Percentiles rank a stretch among this genome's conserved stretches.
phyloP scores from a whole-genome alignment of 2,329 filamentous ascomycete species.

The Aspergillus luchuensis region DNA sequence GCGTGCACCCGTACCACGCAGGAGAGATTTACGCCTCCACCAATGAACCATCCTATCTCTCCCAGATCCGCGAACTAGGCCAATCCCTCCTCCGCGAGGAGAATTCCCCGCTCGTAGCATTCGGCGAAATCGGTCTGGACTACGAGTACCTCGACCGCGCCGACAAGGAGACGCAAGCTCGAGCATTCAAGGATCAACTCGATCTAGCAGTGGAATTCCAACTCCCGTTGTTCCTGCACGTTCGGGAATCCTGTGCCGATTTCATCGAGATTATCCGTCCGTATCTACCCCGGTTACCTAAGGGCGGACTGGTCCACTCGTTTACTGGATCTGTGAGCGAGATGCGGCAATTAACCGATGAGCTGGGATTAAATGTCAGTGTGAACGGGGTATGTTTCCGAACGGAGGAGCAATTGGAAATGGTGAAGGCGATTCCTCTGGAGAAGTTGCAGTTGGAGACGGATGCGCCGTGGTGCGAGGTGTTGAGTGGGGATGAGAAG shows the following conservation, averaged over 20 bases:
- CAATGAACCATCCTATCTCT: slow-evolving; percentile 9
- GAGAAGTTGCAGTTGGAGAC: slow-evolving; percentile 51
- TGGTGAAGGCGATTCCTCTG: slow-evolving; percentile 47
- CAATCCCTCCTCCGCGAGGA: slow-evolving; percentile 26
- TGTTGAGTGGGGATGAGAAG: slow-evolving; percentile 41
- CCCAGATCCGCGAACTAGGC: slow-evolving; percentile 22
- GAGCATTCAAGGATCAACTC: slow-evolving; percentile 47
- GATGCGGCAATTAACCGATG: slow-evolving; percentile 41
- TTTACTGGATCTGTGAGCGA: slow-evolving; percentile 72
- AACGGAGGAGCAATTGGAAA: slow-evolving; percentile 43
- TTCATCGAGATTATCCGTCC: slow-evolving; percentile 47
- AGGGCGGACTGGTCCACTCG: slow-evolving; percentile 75
- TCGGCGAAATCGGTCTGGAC: slow-evolving; percentile 55
- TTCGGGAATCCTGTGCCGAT: slow-evolving; percentile 47
- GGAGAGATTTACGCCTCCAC: slow-evolving; percentile 41
- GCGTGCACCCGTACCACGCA: slow-evolving; percentile 56
- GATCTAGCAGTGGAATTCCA: slow-evolving; percentile 40
- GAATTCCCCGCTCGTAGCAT: slow-evolving; percentile 45
- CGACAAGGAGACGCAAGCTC: slow-evolving; percentile 45
- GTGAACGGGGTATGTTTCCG: slow-evolving; percentile 56
- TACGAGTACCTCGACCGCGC: slow-evolving; percentile 52
- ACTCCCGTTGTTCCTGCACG: slow-evolving; percentile 40
- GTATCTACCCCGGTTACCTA: slow-evolving; percentile 42
- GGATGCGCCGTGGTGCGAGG: slow-evolving; percentile 53
- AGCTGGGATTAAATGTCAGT: slow-evolving; percentile 47